Conservation (phyloP, 106 monocot species). For the Allium sativum region DNA sequence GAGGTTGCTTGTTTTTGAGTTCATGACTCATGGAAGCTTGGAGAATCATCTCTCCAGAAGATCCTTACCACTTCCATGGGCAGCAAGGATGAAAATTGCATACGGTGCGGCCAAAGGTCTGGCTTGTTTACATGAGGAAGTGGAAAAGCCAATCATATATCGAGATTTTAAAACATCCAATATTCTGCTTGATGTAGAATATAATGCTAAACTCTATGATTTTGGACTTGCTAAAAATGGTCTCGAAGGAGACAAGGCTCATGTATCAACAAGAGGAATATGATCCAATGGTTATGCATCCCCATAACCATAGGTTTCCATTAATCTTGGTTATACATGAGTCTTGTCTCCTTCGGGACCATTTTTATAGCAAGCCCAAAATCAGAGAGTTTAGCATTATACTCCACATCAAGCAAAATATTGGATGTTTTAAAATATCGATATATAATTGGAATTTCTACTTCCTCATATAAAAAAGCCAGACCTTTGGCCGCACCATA, state of each 20-base stretch:
- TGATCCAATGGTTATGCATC: slow-evolving; percentile 18
- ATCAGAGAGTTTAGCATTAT: too few relatives aligned
- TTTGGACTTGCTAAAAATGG: too few relatives aligned
- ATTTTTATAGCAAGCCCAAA: too few relatives aligned
- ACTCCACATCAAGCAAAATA: neutral
- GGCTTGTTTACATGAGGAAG: slow-evolving; percentile 14
- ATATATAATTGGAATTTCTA: slow-evolving; percentile 13
- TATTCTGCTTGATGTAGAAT: neutral
- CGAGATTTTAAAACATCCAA: slow-evolving; percentile 18
- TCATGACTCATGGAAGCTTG: too few relatives aligned
- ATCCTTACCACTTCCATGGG: slow-evolving; percentile 16
- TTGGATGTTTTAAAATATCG: slow-evolving; percentile 17
- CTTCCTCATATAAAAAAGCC: slow-evolving; percentile 14
- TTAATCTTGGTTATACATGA: slow-evolving; percentile 4
- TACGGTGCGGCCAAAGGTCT: slow-evolving; percentile 14
- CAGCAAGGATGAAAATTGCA: slow-evolving; percentile 17
- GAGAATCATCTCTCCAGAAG: too few relatives aligned
- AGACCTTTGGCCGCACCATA: slow-evolving; percentile 14
- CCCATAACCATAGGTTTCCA: slow-evolving; percentile 17
- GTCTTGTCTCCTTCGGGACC: too few relatives aligned
- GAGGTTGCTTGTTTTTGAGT: too few relatives aligned
- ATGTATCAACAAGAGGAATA: slow-evolving; percentile 9
- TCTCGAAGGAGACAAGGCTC: too few relatives aligned
- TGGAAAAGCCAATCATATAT: slow-evolving; percentile 13
- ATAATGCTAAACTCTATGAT: too few relatives aligned